Base-by-base conservation (phyloP, 805 yeast genomes). In the Saturnispora saitoi region DNA sequence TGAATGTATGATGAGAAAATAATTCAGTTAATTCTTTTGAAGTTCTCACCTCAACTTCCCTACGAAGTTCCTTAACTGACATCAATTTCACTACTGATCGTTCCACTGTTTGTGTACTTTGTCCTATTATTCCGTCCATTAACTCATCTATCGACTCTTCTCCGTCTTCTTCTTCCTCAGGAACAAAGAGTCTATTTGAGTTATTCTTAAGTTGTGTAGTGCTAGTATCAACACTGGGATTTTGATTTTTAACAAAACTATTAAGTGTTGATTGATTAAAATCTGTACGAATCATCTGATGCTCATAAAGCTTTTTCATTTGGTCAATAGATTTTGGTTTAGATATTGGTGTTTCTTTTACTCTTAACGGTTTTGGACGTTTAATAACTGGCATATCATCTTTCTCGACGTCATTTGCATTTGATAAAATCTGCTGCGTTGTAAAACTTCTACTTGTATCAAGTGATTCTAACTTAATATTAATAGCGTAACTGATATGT, bases 261-360 rank as follows among this genome's bases (percentile, higher is more conserved):
- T 78, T 70, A 22, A 81, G 61, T 28, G 75, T 78, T 2, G 76
- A 64, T 57, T 87, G 95, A 50, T 66, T 70, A 3, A 80, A 73
- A 59, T 86, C 93, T 0, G 87, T 83, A 51, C 95, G 66, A 3
- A 85, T 88, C 56, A 84, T 61, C 48, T 80, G 77, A 56, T 82
- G 75, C 54, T 83, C 93, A 55, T 77, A 56, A 2, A 63, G 78
- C 40, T 78, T 68, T 45, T 69, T 65, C 47, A 56, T 51, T 15
- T 52, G 52, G 20, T 52, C 49, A 3, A 53, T 46, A 39, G 42
- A 38, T 36, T 42, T 26, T n/a, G 42, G 43, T 2, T 44, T 30
- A 9, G 40, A 29, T n/a, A 37, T 20, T 24, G 31, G 36, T 19
- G 31, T 19, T 11, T 29, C 44, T 12, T 15, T 34, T 15, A 47